Evolutionary conservation across 2,329 filamentous ascomycete species (phyloP), one percentile per base, ranked within the genome.

Genomic region (Aciculosporium take): DNA sequence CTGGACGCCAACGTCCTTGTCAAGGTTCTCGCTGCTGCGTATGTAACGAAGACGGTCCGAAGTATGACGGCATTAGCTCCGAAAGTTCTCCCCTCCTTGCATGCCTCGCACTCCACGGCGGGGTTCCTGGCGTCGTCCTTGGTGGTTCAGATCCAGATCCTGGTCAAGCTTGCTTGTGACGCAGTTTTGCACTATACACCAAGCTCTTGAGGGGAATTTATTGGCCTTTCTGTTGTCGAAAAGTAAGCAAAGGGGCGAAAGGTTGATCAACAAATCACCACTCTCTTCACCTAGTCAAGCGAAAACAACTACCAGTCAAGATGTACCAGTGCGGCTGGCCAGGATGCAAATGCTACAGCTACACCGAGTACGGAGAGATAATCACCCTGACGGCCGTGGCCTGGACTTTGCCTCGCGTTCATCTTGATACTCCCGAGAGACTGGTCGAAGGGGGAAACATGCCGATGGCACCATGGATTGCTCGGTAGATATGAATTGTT

Each of bases 301-400:
- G 24, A 32, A 41, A 25, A 25, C 21, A 33, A 33, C 21, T 42
- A 13, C 27, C 30, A 36, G 24, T 39, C 36, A 18, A 43, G 5
- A 31, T 18, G 23, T 25, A 24, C 17, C 27, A 21, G 4, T 31
- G 36, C 39, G 30, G 24, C 25, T 38, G 35, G 20, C 17, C 30
- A 30, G 13, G 17, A 38, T 34, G 39, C 25, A n/a, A 6, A 38
- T 33, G 30, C 29, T 12, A 8, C 13, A 31, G 24, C 18, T n/a
- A 30, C 25, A 25, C 36, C 31, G 27, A 24, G 25, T 30, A 21
- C 10, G 35, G 20, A 25, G 20, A 24, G 25, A 35, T 21, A 4
- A 9, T 36, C 17, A 24, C 18, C 30, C 3, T 9, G 23, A 18
- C 12, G 7, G 15, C 17, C 41, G 5, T 13, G 24, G 24, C 29